Evolutionary conservation across 176 grass and related monocot genomes (phyloP).

Genomic region (Oryza officinalis): DNA sequence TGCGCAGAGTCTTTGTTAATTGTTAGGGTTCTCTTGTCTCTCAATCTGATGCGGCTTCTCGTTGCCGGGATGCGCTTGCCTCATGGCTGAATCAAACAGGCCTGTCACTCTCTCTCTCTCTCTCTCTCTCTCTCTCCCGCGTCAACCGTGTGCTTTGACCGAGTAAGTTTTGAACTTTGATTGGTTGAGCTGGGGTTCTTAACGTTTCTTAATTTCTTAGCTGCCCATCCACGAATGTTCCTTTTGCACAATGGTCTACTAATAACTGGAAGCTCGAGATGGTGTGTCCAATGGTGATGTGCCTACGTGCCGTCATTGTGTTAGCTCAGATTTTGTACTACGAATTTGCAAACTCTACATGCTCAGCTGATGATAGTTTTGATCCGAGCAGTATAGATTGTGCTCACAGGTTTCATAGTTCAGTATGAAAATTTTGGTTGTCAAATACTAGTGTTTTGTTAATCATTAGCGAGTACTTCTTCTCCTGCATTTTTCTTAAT

Average conservation of each 20-base stretch:
- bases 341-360: neutral
- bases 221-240: neutral
- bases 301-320: neutral
- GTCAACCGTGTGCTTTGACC: neutral
- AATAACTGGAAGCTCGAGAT: conserved; percentile 4
- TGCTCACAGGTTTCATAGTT: neutral
- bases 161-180: neutral
- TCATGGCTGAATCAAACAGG: neutral
- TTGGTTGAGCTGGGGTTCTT: conserved; percentile 28
- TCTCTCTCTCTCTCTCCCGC: neutral
- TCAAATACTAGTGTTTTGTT: neutral
- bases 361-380: neutral
- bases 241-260: neutral
- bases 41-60: conserved; percentile 28
- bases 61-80: neutral
- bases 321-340: neutral
- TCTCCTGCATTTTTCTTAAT: neutral
- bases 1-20: neutral
- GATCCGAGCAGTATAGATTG: neutral
- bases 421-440: neutral
- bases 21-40: neutral
- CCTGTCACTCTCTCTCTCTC: neutral
- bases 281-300: neutral
- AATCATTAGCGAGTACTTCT: neutral
- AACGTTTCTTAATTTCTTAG: conserved; percentile 35